Conservation (phyloP, 768 basidiomycete genomes). For the Tephrocybe sp. region DNA sequence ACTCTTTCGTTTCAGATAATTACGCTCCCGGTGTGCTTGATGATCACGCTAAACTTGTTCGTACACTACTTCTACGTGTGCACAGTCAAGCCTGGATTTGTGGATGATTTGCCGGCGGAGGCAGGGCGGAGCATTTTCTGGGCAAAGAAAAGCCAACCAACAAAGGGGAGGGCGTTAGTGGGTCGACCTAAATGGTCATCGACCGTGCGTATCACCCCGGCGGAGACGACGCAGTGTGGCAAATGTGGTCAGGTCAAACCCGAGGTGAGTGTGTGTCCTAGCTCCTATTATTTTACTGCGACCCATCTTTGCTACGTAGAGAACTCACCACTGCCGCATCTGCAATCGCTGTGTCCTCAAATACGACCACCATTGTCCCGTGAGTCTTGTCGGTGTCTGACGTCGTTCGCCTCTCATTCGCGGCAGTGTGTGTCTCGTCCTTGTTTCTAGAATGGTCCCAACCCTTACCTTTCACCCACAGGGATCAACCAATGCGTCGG, state of each 20-base stretch:
- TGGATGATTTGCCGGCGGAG: constrained; percentile 53
- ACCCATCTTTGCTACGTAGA: constrained; percentile 40
- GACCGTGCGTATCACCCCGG: constrained; percentile 50
- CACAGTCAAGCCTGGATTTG: constrained; percentile 77
- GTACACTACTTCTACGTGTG: constrained; percentile 87
- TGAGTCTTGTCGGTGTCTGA: constrained; percentile 39
- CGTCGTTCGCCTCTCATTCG: background rate
- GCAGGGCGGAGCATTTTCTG: constrained; percentile 49
- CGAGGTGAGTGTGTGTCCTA: constrained; percentile 54
- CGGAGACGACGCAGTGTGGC: constrained; percentile 58
- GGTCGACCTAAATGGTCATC: constrained; percentile 54
- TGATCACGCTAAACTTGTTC: constrained; percentile 76
- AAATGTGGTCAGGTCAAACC: constrained; percentile 72
- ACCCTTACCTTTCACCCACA: constrained; percentile 27
- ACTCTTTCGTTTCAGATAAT: constrained; percentile 58
- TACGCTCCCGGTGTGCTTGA: constrained; percentile 64
- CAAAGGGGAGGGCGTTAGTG: constrained; percentile 27
- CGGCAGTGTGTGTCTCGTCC: constrained; percentile 31
- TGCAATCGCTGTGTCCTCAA: constrained; percentile 90
- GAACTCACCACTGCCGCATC: constrained; percentile 91
- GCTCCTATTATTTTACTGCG: background rate
- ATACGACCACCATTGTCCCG: constrained; percentile 91
- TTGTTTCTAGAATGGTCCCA: background rate
- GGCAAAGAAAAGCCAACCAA: constrained; percentile 43
- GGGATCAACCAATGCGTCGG: constrained; percentile 99